phyloP scores from a whole-genome alignment of 2,329 filamentous ascomycete genomes.

The Nannizzia gypsea region DNA sequence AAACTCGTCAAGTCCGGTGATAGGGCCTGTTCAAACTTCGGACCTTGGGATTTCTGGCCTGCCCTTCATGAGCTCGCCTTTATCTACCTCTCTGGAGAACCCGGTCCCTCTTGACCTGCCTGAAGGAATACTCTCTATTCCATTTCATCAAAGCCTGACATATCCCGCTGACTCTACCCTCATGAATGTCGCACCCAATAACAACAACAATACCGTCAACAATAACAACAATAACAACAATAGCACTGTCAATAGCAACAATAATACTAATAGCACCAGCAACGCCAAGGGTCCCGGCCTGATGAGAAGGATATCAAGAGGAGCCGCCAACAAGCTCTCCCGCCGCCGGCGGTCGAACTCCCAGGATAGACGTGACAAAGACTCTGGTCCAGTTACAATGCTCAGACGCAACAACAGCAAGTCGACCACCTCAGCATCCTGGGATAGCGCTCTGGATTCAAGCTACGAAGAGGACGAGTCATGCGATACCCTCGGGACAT shows the following conservation, averaged over 20 bases:
- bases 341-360: constrained; percentile 68
- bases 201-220: not conserved
- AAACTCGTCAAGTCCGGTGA: constrained; percentile 17
- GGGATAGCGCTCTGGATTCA: constrained; percentile 33
- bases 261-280: not conserved
- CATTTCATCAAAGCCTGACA: constrained; percentile 15
- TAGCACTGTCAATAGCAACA: constrained; percentile 24
- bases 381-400: constrained; percentile 78
- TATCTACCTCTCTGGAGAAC: constrained; percentile 19
- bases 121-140: constrained; percentile 50
- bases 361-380: constrained; percentile 68
- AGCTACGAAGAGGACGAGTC: constrained; percentile 37
- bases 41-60: not conserved
- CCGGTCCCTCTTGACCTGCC: constrained; percentile 56
- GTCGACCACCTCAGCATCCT: constrained; percentile 47
- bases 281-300: constrained; percentile 48
- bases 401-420: constrained; percentile 83
- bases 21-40: constrained; percentile 20
- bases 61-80: not conserved
- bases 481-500: constrained; percentile 33
- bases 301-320: constrained; percentile 75
- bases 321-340: constrained; percentile 57
- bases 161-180: not conserved
- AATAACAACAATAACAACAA: not conserved
- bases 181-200: not conserved